Base-by-base conservation (phyloP, 1,284 basidiomycete species). In the Apiotrichum siamense region DNA sequence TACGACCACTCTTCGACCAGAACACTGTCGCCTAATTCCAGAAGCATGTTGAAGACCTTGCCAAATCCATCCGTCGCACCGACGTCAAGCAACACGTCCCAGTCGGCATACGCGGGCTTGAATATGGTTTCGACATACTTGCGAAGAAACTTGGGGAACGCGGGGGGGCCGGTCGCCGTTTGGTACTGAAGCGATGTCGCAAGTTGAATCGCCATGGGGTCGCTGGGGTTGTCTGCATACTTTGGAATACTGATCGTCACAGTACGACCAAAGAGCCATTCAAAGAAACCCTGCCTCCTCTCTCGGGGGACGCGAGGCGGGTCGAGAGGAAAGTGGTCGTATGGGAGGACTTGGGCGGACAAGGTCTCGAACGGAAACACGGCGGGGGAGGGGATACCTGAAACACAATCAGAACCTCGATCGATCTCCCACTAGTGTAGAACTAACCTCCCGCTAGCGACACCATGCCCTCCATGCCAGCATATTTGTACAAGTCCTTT, bases 31-130 rank as follows among this genome's bases (percentile, higher is more conserved):
- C 86, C 87, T 1, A 79, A 78, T 62, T 90, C 85, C 65, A 82
- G 81, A 13, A 91, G 72, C 82, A 87, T 55, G 67, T 58, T 53
- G 46, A 64, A 62, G 43, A 71, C 67, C 55, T 76, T 75, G 55
- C 51, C 71, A 61, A 69, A 81, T 32, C 81, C 87, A 64, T 88
- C 88, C 0, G 88, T 91, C 55, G 87, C 86, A 17, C 87, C 87
- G 12, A 79, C 79, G 57, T 86, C 81, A 10, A 85, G 65, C 18
- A 88, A 65, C 2, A 79, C 81, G 9, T 78, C 74, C 69, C 78
- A 87, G 65, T 88, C 80, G n/a, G 73, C 65, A 66, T 86, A 87
- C 0, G 75, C 84, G 0, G 87, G 88, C 52, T 79, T 76, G 70
- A 81, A 87, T 1, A 88, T 80, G 49, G 77, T 80, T 37, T 63